Evolutionary conservation across 1,284 basidiomycete species (phyloP), one percentile per base, ranked within the genome.

Genomic region (Tilletia horrida): DNA sequence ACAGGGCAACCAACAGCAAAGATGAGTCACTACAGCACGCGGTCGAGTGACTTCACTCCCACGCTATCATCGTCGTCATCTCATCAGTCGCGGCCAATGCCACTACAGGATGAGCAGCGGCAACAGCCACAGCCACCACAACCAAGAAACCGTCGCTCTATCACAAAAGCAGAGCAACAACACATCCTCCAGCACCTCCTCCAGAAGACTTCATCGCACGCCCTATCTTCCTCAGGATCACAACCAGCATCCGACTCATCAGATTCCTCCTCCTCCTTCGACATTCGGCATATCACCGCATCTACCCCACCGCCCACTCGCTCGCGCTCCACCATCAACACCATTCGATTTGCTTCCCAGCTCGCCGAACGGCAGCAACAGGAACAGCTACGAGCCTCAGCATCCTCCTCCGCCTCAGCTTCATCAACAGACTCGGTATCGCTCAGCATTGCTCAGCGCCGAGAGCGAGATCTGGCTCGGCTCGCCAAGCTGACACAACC

Each of bases 151-250:
- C 50, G 21, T 25, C 50, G 50, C 9, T 29, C 27, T 29, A 14
- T 59, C 9, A 29, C 55, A 35, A 25, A 27, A 2, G 55, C 55
- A 40, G 55, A 59, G 21, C 55, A 59, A n/a, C 27, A 59, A 40
- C 55, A 40, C 2, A 25, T 59, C 2, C 55, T 59, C 55, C 7
- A 9, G 13, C 55, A 59, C 11, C 55, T 59, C n/a, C 55, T 35
- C 27, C 29, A 59, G 29, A 25, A 29, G n/a, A n/a, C n/a, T 14
- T 14, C 52, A 23, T 25, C 55, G 35, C 27, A 16, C 9, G 35
- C 31, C 27, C n/a, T 29, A 35, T 18, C 52, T 9, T 31, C 52
- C 6, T 57, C 52, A 57, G 18, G n/a, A 6, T 57, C 52, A 16
- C 27, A 23, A 14, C 52, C 52, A 57, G n/a, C 23, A 48, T 57